These are phyloP conservation scores for Lachnellula occidentalis DNA, from an alignment of 2,329 filamentous ascomycete genomes.

Conservation along the genomic window DNA sequence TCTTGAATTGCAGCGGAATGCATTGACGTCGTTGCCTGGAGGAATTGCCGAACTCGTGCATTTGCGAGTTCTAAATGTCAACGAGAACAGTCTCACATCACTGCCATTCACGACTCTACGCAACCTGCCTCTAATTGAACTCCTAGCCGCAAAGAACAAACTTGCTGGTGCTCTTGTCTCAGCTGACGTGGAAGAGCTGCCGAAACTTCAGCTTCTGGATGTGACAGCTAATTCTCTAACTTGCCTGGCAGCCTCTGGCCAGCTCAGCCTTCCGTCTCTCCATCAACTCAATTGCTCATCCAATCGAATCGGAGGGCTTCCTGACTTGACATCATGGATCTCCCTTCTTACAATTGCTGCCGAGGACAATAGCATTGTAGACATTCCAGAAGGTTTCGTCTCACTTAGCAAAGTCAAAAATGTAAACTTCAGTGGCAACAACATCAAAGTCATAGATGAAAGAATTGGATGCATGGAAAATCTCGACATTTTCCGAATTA, in stretches of 20 bases:
- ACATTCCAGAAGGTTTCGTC: slow-evolving; percentile 72
- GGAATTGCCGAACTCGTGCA: slow-evolving; percentile 60
- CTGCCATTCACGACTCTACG: slow-evolving; percentile 67
- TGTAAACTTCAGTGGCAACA: slow-evolving; percentile 80
- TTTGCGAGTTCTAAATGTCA: slow-evolving; percentile 72
- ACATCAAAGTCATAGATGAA: slow-evolving; percentile 69
- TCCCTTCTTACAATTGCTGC: slow-evolving; percentile 68
- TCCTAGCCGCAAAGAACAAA: slow-evolving; percentile 73
- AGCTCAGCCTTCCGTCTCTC: slow-evolving; percentile 55
- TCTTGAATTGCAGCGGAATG: slow-evolving; percentile 77
- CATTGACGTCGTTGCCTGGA: slow-evolving; percentile 64
- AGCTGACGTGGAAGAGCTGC: slow-evolving; percentile 50
- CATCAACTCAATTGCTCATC: slow-evolving; percentile 71
- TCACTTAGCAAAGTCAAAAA: slow-evolving; percentile 63
- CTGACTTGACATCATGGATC: slow-evolving; percentile 68
- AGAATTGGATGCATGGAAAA: slow-evolving; percentile 75
- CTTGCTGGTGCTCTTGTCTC: slow-evolving; percentile 68
- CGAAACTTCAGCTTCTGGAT: slow-evolving; percentile 68
- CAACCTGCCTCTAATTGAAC: slow-evolving; percentile 64
- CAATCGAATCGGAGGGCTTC: slow-evolving; percentile 71
- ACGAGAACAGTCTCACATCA: slow-evolving; percentile 68
- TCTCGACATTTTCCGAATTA: slow-evolving; percentile 68
- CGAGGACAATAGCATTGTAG: slow-evolving; percentile 74
- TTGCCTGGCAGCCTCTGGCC: slow-evolving; percentile 19
- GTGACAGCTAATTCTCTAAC: slow-evolving; percentile 70